Evolutionary conservation across 441 rosid species (phyloP).

Genomic region (Adansonia rubrostipa): DNA sequence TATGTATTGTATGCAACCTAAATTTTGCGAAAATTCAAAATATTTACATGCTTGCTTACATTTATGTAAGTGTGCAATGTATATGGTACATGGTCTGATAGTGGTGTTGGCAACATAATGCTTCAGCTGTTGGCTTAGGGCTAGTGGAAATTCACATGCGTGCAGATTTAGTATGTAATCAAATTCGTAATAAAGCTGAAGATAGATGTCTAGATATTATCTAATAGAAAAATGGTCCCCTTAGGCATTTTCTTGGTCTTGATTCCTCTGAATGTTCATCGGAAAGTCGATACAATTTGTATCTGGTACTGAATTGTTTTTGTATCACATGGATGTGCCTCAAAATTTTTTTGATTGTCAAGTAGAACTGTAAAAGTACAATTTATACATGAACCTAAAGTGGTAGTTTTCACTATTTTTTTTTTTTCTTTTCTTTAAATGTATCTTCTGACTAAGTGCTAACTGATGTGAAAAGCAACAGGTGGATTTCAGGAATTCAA

Average conservation of each 20-base stretch:
- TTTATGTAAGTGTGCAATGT: not conserved
- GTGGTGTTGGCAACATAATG: not conserved
- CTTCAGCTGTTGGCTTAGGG: not conserved
- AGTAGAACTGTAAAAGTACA: not conserved
- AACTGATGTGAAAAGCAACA: constrained; percentile 24
- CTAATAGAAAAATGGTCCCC: not conserved
- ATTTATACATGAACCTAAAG: not conserved
- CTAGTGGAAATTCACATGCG: not conserved
- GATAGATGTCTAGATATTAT: not conserved
- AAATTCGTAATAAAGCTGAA: not conserved
- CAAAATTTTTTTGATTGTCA: not conserved
- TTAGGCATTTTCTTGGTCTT: not conserved
- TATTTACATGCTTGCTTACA: not conserved
- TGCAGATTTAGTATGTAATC: not conserved
- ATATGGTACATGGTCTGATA: not conserved
- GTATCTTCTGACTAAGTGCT: not conserved
- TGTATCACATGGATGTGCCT: not conserved
- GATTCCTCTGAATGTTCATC: not conserved
- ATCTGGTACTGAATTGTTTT: not conserved
- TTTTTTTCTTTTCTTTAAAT: not conserved
- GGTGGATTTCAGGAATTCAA: constrained; percentile 90
- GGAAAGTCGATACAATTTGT: not conserved
- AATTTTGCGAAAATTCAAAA: not conserved
- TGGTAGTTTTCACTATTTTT: not conserved
- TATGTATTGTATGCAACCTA: not conserved